These are phyloP conservation scores for Thelonectria discophora DNA, from an alignment of 2,329 filamentous ascomycete species.

Conservation along the genomic window DNA sequence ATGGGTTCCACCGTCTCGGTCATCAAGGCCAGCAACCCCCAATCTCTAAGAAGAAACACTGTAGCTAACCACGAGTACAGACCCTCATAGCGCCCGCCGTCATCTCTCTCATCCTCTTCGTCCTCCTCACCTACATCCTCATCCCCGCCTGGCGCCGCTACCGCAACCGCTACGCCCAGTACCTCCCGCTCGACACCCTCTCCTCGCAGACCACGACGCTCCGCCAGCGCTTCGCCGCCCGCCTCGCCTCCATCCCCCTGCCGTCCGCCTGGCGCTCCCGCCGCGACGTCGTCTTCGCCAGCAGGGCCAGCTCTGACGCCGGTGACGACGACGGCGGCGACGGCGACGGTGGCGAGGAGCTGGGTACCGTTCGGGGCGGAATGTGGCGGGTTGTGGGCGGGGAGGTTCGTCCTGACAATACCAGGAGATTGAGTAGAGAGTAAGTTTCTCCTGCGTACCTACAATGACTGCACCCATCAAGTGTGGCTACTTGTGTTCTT, in stretches of 20 bases:
- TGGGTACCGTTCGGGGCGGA: conserved; percentile 66
- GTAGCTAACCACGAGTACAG: conserved; percentile 52
- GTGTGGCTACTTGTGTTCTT: background rate
- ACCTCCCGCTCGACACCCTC: conserved; percentile 73
- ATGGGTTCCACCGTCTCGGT: conserved; percentile 49
- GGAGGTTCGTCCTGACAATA: conserved; percentile 54
- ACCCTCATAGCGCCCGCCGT: conserved; percentile 75
- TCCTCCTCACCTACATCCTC: conserved; percentile 70
- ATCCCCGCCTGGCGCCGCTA: conserved; percentile 76
- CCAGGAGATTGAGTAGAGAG: conserved; percentile 78
- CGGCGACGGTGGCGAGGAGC: conserved; percentile 68
- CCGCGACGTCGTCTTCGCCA: conserved; percentile 51
- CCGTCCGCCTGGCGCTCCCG: conserved; percentile 60
- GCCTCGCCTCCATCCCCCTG: conserved; percentile 44
- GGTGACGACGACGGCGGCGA: conserved; percentile 62
- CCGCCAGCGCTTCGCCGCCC: conserved; percentile 57
- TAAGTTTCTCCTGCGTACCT: conserved; percentile 49
- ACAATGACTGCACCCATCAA: background rate
- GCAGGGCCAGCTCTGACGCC: conserved; percentile 54
- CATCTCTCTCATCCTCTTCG: conserved; percentile 75
- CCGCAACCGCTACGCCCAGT: conserved; percentile 75
- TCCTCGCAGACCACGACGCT: conserved; percentile 65
- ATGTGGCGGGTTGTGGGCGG: conserved; percentile 53
- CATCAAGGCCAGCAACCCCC: conserved; percentile 46
- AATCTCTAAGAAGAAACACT: conserved; percentile 1